Percentiles rank a stretch among this genome's conserved stretches.
Conservation (phyloP, 2,329 filamentous ascomycete species). For the Neodidymelliopsis sp. region DNA sequence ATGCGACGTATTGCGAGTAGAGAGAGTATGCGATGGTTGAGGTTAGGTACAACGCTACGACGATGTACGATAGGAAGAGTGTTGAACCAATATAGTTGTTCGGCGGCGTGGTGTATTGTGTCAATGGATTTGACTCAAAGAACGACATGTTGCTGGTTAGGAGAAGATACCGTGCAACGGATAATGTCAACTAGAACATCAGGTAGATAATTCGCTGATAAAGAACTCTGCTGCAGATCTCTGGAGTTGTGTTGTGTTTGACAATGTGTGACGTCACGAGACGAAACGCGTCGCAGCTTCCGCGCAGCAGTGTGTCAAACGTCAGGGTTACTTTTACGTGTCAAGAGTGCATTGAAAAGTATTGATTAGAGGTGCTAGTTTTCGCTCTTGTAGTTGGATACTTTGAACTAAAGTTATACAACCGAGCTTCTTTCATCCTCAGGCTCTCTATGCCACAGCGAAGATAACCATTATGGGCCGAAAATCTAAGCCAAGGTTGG, state of each 20-base stretch:
- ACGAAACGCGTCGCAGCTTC: conserved; percentile 17
- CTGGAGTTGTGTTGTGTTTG: conserved; percentile 1
- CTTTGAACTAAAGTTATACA: no score
- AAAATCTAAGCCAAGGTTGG: no score
- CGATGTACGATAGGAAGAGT: conserved; percentile 43
- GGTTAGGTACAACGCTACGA: conserved; percentile 35
- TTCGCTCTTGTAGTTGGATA: no score
- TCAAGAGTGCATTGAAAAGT: background rate
- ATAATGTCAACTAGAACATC: no score
- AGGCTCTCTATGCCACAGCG: no score
- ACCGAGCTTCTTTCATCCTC: no score
- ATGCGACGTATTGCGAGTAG: conserved; percentile 25
- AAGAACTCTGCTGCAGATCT: background rate
- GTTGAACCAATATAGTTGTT: conserved; percentile 40
- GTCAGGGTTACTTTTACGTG: background rate
- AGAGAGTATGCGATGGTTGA: conserved; percentile 24
- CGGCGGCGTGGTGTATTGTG: conserved; percentile 30
- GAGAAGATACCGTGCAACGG: background rate
- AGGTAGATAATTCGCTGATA: background rate
- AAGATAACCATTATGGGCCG: no score
- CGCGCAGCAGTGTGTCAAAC: background rate
- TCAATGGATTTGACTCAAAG: background rate
- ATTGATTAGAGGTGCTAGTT: no score
- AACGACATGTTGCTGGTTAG: background rate
- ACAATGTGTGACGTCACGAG: conserved; percentile 42